Base-by-base conservation (phyloP, 116 monocot species). In the Thalassia testudinum region DNA sequence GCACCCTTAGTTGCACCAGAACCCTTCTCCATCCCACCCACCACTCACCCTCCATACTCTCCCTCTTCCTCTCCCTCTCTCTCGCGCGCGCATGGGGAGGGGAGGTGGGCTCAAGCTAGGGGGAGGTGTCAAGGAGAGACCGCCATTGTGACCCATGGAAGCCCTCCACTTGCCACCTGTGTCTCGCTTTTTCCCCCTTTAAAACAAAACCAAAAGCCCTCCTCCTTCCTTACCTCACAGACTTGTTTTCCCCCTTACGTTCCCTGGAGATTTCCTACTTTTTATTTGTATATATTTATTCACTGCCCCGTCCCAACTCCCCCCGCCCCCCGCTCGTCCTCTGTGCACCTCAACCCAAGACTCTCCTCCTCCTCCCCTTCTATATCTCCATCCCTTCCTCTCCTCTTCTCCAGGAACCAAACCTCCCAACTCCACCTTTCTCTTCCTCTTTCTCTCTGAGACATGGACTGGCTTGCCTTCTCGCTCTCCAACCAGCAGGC, bases 401-500 rank as follows among this genome's bases (percentile, higher is more conserved):
- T 10, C 5, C 13, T 19, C 14, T 54, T 54, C 54, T 34, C 18
- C 27, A 17, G 7, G 14, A 12, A 17, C 54, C 26, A 26, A 24
- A 24, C n/a, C 19, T 30, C 53, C 19, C 26, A 4, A 8, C 21
- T n/a, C n/a, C n/a, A n/a, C n/a, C n/a, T n/a, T n/a, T n/a, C n/a
- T n/a, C n/a, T n/a, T n/a, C n/a, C n/a, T n/a, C n/a, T n/a, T n/a
- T n/a, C n/a, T n/a, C n/a, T n/a, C n/a, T n/a, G 18, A 16, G 14
- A 20, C 53, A 67, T 67, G 67, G 60, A 69, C 40, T 69, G 69
- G 69, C 69, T 69, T 24, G 34, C 61, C 49, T 69, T 69, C 69
- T 69, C 69, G 30, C 69, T 69, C 69, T 69, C 67, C 45, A 59
- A 67, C 60, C 45, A 45, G 54, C 64, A 26, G 53, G 48, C 47